A percentile compares a stretch with the other conserved stretches of the same genome.
Conservation (phyloP, 2,329 filamentous ascomycete species). For the Penicillium sp. region DNA sequence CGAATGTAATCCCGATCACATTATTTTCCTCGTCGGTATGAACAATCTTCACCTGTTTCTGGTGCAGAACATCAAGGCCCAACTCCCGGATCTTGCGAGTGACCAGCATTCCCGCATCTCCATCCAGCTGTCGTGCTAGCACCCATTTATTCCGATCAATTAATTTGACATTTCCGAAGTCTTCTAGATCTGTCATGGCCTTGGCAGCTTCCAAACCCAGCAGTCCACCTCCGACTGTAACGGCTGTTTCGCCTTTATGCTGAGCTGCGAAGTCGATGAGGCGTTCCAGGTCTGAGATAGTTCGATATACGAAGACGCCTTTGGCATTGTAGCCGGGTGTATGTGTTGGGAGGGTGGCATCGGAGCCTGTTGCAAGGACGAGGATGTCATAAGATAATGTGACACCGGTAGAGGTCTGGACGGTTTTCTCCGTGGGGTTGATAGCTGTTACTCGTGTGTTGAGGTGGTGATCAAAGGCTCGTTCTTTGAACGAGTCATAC, state of each 20-base stretch:
- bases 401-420: conserved; percentile 68
- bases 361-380: conserved; percentile 81
- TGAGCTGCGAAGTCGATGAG: conserved; percentile 70
- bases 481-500: conserved; percentile 66
- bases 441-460: conserved; percentile 72
- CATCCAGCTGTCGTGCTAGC: conserved; percentile 75
- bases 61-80: conserved; percentile 76
- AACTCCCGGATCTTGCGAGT: conserved; percentile 76
- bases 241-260: conserved; percentile 66
- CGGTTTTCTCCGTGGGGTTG: conserved; percentile 60
- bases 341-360: conserved; percentile 70
- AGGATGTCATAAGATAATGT: conserved; percentile 74
- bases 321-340: conserved; percentile 76
- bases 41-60: conserved; percentile 71
- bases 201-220: conserved; percentile 86
- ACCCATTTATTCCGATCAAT: conserved; percentile 84
- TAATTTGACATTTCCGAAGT: conserved; percentile 70
- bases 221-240: conserved; percentile 80
- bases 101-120: conserved; percentile 76
- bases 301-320: conserved; percentile 87
- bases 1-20: conserved; percentile 72
- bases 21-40: conserved; percentile 64
- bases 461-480: conserved; percentile 70
- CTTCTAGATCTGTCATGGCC: conserved; percentile 81
- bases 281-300: conserved; percentile 73